Conservation (phyloP, 169 alveolate species). For the Besnoitia besnoiti region DNA sequence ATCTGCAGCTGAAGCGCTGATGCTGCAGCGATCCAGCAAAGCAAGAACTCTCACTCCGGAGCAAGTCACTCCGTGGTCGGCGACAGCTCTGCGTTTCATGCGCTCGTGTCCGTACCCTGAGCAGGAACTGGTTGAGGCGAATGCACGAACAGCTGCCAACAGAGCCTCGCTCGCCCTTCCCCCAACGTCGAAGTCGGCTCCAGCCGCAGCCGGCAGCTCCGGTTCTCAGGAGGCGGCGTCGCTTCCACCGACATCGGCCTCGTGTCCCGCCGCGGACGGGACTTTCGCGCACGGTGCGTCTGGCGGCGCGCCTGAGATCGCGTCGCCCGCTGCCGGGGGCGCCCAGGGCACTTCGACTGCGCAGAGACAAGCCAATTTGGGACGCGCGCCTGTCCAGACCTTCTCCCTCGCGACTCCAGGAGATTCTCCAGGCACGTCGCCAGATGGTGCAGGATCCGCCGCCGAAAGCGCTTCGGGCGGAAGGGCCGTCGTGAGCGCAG, state of each 20-base stretch:
- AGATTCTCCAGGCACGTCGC: neutral
- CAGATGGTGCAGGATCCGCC: neutral
- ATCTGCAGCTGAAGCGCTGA: slow-evolving; percentile 3
- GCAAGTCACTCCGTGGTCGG: neutral
- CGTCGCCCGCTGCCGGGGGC: too few species aligned
- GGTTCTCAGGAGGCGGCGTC: neutral
- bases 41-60: neutral
- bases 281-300: neutral
- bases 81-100: neutral
- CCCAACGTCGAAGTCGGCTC: neutral
- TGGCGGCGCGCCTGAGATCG: neutral
- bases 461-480: neutral
- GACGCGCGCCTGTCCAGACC: neutral
- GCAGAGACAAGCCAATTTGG: neutral
- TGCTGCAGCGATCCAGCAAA: neutral
- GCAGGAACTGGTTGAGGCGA: neutral
- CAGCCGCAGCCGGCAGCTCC: neutral
- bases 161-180: neutral
- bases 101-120: neutral
- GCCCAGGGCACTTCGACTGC: neutral
- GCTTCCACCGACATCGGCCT: neutral
- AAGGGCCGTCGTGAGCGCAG: neutral
- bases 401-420: slow-evolving; percentile 23
- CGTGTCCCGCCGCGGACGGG: neutral
- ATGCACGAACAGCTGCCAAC: neutral